Evolutionary conservation across 2,329 filamentous ascomycete genomes (phyloP).

Genomic region (Fusarium sororula): DNA sequence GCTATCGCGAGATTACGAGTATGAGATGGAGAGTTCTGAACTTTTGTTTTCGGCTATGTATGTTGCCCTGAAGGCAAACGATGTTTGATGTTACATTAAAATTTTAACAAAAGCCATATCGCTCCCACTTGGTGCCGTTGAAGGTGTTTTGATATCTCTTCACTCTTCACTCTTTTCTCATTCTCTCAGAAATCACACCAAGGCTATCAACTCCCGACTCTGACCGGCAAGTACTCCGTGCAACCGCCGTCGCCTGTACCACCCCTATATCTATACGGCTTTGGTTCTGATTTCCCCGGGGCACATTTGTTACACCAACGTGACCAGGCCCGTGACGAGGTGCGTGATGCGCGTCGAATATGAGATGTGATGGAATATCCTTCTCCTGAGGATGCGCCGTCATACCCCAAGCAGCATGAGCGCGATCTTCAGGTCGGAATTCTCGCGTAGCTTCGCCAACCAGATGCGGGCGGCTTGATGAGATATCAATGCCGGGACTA

Average conservation of each 20-base stretch:
- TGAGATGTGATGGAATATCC: constrained; percentile 19
- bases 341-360: constrained; percentile 17
- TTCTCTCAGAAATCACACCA: background rate
- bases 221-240: background rate
- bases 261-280: background rate
- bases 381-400: constrained; percentile 17
- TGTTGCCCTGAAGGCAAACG: background rate
- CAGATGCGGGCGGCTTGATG: constrained; percentile 7
- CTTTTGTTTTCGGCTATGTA: background rate
- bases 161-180: constrained; percentile 12
- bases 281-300: background rate
- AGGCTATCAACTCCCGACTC: background rate
- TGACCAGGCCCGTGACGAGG: constrained; percentile 25
- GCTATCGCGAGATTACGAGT: constrained; percentile 13
- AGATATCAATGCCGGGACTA: constrained; percentile 3
- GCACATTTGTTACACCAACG: constrained; percentile 24
- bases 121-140: background rate
- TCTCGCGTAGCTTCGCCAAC: constrained; percentile 37
- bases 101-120: background rate
- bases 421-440: constrained; percentile 15
- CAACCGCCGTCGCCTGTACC: constrained; percentile 1
- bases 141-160: background rate
- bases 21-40: background rate
- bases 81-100: background rate
- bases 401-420: constrained; percentile 25